Base-by-base conservation (phyloP, 2,329 filamentous ascomycete species). In the Exophiala calicioides region DNA sequence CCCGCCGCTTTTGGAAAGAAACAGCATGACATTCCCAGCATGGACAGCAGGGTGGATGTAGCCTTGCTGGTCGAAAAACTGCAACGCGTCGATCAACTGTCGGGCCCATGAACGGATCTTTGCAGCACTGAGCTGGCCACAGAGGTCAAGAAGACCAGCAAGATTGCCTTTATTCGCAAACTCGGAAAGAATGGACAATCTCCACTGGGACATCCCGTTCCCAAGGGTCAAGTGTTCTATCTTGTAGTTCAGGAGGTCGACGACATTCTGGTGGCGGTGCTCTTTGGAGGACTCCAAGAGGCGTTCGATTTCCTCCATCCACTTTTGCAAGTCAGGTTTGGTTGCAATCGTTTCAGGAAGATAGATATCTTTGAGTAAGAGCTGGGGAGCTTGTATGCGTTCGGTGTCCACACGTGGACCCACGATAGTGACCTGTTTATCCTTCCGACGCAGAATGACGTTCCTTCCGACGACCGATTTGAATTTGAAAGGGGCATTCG, bases 81-180 rank as follows among this genome's bases (percentile, higher is more conserved):
- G 86, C 20, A 98, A 73, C 0, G 85, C 93, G 68, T 96, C 89
- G 19, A 98, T 78, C 13, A 98, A 75, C 60, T 95, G 89, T 49
- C 90, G 82, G n/a, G 89, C 93, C 85, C 90, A 97, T 18, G 88
- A 84, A 42, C 90, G 85, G 33, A 90, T 84, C 63, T 85, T 90
- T 54, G 81, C 80, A 40, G 87, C 79, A 31, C 85, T 80, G 39
- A 96, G 72, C 21, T 79, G 79, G 3, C 86, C 88, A 31, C 89
- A 82, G 50, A 91, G 79, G 46, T 91, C 85, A 21, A 98, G 75
- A 15, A 94, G 75, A 59, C 95, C 89, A 20, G 85, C 81, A 10
- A 98, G 71, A 0, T 90, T 88, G 0, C 89, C 90, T 64, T 88
- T 90, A 41, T 89, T 85, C 8, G 88, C 86, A 59, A 88, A 78